Evolutionary conservation across 805 yeast species (phyloP), one percentile per base, ranked within the genome.

Genomic region (Metschnikowia noctiluminum): DNA sequence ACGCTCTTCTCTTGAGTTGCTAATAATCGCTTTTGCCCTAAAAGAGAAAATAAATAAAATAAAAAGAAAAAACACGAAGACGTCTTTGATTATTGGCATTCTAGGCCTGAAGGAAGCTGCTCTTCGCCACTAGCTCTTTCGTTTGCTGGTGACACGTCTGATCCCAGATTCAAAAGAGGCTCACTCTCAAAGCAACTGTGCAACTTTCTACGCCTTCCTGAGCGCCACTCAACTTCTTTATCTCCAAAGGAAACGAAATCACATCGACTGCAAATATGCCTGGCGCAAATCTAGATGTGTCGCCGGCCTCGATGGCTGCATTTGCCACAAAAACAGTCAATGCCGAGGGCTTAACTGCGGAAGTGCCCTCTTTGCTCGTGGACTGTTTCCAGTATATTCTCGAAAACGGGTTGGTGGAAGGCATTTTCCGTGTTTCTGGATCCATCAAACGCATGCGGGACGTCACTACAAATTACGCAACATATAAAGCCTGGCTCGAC

Each of bases 391-490:
- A 54, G 13, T 61, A 54, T 44, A 51, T 66, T 6, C 45, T 59
- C 7, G 45, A 40, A 6, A 51, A 61, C 7, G 55, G 57, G 7
- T 43, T 61, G 1, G 53, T 52, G 16, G 68, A 66, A 42, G 71
- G 71, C 14, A 51, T 65, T 7, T 67, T 67, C 46, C 54, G 71
- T 28, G 59, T 67, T 15, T 64, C 62, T 42, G 71, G 71, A 10
- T 65, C 70, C 1, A 57, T 58, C 28, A 58, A 62, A 39, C 57
- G 67, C 31, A 57, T 57, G 49, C 48, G 50, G 11, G 52, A 43
- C 30, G 57, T 66, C 15, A 54, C 60, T 32, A 45, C 53, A 3
- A 57, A 62, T 46, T 53, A 52, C 41, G 41, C 55, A 14, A 50
- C 49, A 16, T 58, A 52, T 30, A 46, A 51, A 28, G 21, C 28